Base-by-base conservation (phyloP, 257 asterid species). In the Plantago ovata region DNA sequence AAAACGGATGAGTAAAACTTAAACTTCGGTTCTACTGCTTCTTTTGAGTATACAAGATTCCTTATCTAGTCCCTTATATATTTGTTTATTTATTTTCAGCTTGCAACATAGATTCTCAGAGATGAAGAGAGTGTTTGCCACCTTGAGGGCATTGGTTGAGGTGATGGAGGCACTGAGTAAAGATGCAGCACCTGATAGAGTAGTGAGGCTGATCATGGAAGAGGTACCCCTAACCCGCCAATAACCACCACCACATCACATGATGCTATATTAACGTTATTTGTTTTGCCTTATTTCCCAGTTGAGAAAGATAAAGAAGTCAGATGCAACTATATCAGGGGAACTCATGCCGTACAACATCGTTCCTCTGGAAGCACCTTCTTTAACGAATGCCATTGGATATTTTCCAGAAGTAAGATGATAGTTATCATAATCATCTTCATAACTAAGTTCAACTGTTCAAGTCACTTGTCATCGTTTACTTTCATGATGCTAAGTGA, bases 151-250 rank as follows among this genome's bases (percentile, higher is more conserved):
- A 62, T 72, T 92, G 74, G 82, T 92, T 61, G 98, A 85, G 80
- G 98, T 92, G 74, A 82, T 92, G 98, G 97, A 88, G 72, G 74
- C 68, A 61, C 85, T 92, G 38, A 88, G 84, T 66, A 88, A 84
- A 72, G 95, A 88, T 68, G 95, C 78, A 24, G 68, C 87, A 45
- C 79, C 94, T 21, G 87, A 72, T 71, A 87, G 87, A 32, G 90
- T 92, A 63, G 95, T 86, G 62, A 77, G 82, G 76, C 86, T 74
- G 48, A 84, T 92, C 54, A 75, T 16, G 66, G 98, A 92, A 46
- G 98, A 92, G 97, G 98, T 92, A 67, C 46, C 49, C 47, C 63
- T n/a, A n/a, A n/a, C n/a, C n/a, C n/a, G n/a, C n/a, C n/a, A n/a
- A n/a, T n/a, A n/a, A n/a, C n/a, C n/a, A n/a, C n/a, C n/a, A n/a